These are phyloP conservation scores for Fonsecaea pedrosoi DNA, from an alignment of 2,329 filamentous ascomycete species.

Conservation along the genomic window DNA sequence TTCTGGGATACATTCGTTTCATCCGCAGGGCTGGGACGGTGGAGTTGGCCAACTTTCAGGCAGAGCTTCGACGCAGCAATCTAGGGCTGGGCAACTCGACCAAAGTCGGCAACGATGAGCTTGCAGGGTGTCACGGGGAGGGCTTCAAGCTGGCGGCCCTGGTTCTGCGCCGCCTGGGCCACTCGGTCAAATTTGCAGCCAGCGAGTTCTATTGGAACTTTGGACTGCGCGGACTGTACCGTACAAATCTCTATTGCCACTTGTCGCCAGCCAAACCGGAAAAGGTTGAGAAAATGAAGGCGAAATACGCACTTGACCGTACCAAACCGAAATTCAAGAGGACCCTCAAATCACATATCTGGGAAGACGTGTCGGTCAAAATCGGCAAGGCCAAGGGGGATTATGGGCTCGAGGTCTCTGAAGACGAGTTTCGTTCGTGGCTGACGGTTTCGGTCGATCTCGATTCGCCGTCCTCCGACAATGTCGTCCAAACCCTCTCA, in stretches of 20 bases:
- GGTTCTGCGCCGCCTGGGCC: conserved; percentile 38
- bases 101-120: conserved; percentile 29
- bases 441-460: conserved; percentile 29
- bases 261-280: conserved; percentile 16
- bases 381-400: conserved; percentile 23
- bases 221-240: conserved; percentile 21
- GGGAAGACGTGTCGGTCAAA: conserved; percentile 31
- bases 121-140: conserved; percentile 42
- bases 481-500: conserved; percentile 15
- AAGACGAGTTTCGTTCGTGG: conserved; percentile 28
- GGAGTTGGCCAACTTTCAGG: conserved; percentile 40
- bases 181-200: conserved; percentile 34
- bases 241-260: conserved; percentile 15
- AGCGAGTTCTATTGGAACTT: conserved; percentile 39
- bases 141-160: conserved; percentile 43
- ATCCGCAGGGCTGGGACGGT: conserved; percentile 31
- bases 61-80: conserved; percentile 28
- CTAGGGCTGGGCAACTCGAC: conserved; percentile 18
- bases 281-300: conserved; percentile 19
- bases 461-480: conserved; percentile 12
- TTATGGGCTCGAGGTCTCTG: neutral
- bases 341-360: conserved; percentile 27
- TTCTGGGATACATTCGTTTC: conserved; percentile 40
- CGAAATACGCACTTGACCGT: neutral
- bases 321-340: conserved; percentile 14